Percentiles rank a stretch among this genome's conserved stretches.
Evolutionary conservation across 2,329 filamentous ascomycete genomes (phyloP).

Genomic region (Botryosphaeria agaves): DNA sequence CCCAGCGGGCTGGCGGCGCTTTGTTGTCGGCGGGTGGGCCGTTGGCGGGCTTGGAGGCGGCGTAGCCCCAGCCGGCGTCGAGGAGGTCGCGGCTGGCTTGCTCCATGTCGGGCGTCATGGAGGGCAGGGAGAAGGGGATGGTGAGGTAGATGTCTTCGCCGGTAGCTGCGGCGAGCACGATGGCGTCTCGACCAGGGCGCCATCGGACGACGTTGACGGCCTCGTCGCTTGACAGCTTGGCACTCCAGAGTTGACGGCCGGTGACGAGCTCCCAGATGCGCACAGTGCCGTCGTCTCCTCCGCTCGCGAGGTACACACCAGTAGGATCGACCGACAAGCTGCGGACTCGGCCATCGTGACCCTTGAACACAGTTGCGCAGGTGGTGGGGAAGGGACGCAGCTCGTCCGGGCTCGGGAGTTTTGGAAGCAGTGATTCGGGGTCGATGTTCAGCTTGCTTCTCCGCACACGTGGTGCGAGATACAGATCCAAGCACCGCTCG

Average conservation of each 20-base stretch:
- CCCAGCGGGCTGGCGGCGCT: conserved; percentile 65
- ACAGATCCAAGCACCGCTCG: conserved; percentile 86
- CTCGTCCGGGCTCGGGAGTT: conserved; percentile 83
- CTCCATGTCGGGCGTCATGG: conserved; percentile 56
- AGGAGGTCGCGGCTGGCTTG: conserved; percentile 58
- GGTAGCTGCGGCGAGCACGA: conserved; percentile 66
- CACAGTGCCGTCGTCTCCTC: conserved; percentile 85
- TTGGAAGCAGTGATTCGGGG: conserved; percentile 78
- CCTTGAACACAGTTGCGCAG: conserved; percentile 71
- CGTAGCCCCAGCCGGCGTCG: conserved; percentile 86
- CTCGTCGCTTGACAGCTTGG: conserved; percentile 57
- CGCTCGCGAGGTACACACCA: conserved; percentile 73
- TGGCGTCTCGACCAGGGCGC: conserved; percentile 67
- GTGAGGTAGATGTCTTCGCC: conserved; percentile 78
- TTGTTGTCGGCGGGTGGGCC: conserved; percentile 38
- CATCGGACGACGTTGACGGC: conserved; percentile 77
- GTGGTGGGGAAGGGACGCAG: conserved; percentile 88
- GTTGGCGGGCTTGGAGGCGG: conserved; percentile 43
- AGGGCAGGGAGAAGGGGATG: conserved; percentile 46
- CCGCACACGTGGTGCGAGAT: conserved; percentile 79
- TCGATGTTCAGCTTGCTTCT: conserved; percentile 96
- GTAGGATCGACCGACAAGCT: conserved; percentile 72
- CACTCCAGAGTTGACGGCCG: conserved; percentile 75
- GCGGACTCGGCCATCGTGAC: conserved; percentile 77
- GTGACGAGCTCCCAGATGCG: conserved; percentile 79